Conservation (phyloP, 129 eudicot genomes). For the Calendula officinalis region DNA sequence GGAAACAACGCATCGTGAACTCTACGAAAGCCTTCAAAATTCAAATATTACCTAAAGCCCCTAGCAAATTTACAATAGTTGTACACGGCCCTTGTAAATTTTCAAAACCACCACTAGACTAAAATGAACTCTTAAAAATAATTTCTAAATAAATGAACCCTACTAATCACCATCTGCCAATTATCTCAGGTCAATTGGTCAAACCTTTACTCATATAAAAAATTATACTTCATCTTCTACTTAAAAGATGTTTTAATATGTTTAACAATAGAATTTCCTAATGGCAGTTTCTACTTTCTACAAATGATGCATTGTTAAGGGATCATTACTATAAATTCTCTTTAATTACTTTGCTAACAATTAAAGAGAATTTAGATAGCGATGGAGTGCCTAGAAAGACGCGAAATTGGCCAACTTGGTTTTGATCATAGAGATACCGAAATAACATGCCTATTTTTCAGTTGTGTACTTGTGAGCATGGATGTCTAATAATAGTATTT, state of each 20-base stretch:
- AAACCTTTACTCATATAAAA: no score
- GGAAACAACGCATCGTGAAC: slow-evolving; percentile 17
- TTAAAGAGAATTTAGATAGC: neutral
- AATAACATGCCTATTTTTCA: neutral
- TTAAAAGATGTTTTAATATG: neutral
- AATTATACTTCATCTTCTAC: no score
- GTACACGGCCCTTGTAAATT: neutral
- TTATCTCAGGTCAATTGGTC: no score
- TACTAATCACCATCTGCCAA: no score
- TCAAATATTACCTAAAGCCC: neutral
- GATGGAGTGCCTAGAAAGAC: neutral
- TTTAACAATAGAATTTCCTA: neutral
- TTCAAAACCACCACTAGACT: neutral
- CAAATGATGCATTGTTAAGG: neutral
- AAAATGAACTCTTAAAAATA: no score
- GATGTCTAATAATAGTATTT: no score
- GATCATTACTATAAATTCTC: neutral
- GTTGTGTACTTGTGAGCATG: no score
- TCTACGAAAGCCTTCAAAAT: neutral
- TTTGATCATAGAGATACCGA: neutral
- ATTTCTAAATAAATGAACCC: no score
- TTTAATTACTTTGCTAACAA: neutral
- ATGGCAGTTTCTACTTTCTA: neutral
- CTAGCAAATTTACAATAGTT: neutral
- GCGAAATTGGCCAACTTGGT: slow-evolving; percentile 2